phyloP scores from a whole-genome alignment of 352 stramenopile genomes.

The Phytophthora brassicae region DNA sequence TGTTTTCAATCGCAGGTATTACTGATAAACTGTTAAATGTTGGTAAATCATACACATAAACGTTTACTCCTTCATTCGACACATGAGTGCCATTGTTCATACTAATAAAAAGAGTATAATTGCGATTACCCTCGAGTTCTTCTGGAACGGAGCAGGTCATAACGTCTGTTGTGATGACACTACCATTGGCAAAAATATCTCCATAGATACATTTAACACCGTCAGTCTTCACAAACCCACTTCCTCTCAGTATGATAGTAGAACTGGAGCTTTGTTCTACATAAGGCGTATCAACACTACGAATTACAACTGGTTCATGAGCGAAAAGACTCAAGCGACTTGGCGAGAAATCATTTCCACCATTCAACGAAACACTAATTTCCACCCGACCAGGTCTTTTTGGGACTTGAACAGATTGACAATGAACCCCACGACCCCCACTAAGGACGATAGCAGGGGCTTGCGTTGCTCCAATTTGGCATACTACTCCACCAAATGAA shows the following conservation, averaged over 20 bases:
- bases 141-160: conserved; percentile 27
- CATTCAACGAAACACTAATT: conserved; percentile 43
- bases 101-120: conserved; percentile 34
- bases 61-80: conserved; percentile 6
- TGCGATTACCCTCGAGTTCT: conserved; percentile 1
- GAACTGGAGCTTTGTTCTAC: conserved; percentile 18
- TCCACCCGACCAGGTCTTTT: conserved; percentile 6
- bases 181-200: not conserved
- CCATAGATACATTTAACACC: conserved; percentile 23
- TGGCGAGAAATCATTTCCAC: conserved; percentile 35
- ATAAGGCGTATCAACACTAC: conserved; percentile 18
- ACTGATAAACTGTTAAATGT: conserved; percentile 17
- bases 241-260: conserved; percentile 24
- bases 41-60: conserved; percentile 29
- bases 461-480: conserved; percentile 18
- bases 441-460: conserved; percentile 20
- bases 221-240: conserved; percentile 22
- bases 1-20: not conserved
- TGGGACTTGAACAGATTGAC: not conserved
- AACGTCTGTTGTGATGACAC: conserved; percentile 12
- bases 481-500: conserved; percentile 30
- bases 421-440: conserved; percentile 23
- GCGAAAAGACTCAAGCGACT: conserved; percentile 17
- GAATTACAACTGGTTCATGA: conserved; percentile 23
- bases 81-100: conserved; percentile 37